Conservation (phyloP, 495 filamentous ascomycete species). For the Annulohypoxylon bovei region DNA sequence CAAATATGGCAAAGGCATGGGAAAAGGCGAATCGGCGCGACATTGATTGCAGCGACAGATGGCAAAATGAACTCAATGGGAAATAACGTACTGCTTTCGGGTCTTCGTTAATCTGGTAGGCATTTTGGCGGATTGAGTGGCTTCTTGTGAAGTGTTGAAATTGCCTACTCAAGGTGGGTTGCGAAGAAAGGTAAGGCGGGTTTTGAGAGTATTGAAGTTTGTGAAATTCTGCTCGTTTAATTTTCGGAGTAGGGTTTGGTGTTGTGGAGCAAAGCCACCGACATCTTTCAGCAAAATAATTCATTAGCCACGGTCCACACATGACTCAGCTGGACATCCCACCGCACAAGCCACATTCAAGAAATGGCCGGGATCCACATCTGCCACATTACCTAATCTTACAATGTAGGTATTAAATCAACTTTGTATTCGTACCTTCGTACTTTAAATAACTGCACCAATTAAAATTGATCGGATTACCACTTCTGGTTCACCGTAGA, state of each 20-base stretch:
- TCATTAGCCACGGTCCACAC: slow-evolving; percentile 19
- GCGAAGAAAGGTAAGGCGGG: slow-evolving; percentile 24
- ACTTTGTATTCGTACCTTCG: too few species aligned
- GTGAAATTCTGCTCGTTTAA: slow-evolving; percentile 44
- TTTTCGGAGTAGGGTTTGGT: slow-evolving; percentile 42
- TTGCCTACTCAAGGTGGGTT: slow-evolving; percentile 36
- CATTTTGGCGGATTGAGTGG: slow-evolving; percentile 63
- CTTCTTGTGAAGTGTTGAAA: slow-evolving; percentile 35
- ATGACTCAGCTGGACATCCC: neutral
- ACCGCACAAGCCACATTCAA: neutral
- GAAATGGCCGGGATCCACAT: too few species aligned
- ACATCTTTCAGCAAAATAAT: neutral
- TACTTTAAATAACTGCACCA: neutral
- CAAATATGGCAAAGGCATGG: slow-evolving; percentile 25
- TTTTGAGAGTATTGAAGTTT: slow-evolving; percentile 32
- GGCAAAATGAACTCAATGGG: slow-evolving; percentile 20
- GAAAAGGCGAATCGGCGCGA: slow-evolving; percentile 11
- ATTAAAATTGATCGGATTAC: slow-evolving; percentile 3
- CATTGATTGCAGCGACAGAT: slow-evolving; percentile 40
- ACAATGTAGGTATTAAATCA: too few species aligned
- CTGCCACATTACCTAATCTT: neutral
- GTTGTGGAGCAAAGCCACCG: slow-evolving; percentile 23
- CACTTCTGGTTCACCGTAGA: neutral
- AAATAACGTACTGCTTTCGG: slow-evolving; percentile 77
- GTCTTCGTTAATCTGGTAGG: slow-evolving; percentile 85